Conservation (phyloP, 306 rosid species). For the Corylus americana region DNA sequence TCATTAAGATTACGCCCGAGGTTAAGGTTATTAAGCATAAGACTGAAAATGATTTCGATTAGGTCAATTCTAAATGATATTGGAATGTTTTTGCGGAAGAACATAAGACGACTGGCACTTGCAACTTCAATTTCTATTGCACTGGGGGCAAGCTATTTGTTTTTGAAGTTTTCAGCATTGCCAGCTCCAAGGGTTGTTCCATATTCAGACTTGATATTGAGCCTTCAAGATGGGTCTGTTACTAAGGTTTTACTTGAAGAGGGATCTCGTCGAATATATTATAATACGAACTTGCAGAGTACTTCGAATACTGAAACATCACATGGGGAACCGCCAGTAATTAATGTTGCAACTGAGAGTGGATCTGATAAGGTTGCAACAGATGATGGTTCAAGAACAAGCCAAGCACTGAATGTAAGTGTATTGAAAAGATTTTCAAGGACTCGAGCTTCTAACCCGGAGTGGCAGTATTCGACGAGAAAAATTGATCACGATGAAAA, state of each 20-base stretch:
- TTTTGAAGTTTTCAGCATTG: constrained; percentile 64
- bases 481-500: constrained; percentile 88
- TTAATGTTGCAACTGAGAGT: constrained; percentile 33
- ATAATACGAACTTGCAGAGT: constrained; percentile 33
- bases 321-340: constrained; percentile 36
- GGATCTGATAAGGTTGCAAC: constrained; percentile 31
- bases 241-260: constrained; percentile 77
- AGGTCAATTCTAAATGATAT: constrained; percentile 54
- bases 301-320: constrained; percentile 36
- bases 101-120: constrained; percentile 53
- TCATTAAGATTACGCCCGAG: constrained; percentile 81
- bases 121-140: constrained; percentile 56
- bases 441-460: constrained; percentile 47
- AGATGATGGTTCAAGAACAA: constrained; percentile 38
- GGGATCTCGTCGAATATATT: constrained; percentile 85
- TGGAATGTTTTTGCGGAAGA: constrained; percentile 56
- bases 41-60: constrained; percentile 57
- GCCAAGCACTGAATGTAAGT: constrained; percentile 35
- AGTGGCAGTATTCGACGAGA: constrained; percentile 82
- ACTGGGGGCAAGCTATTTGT: constrained; percentile 64
- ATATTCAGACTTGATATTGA: constrained; percentile 70
- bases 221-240: constrained; percentile 66
- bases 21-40: constrained; percentile 58
- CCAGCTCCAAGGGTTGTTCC: constrained; percentile 75
- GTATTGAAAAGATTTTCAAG: constrained; percentile 41